Evolutionary conservation across 2,329 filamentous ascomycete species (phyloP), one percentile per base, ranked within the genome.

Genomic region (Coniosporium tulheliwenetii): DNA sequence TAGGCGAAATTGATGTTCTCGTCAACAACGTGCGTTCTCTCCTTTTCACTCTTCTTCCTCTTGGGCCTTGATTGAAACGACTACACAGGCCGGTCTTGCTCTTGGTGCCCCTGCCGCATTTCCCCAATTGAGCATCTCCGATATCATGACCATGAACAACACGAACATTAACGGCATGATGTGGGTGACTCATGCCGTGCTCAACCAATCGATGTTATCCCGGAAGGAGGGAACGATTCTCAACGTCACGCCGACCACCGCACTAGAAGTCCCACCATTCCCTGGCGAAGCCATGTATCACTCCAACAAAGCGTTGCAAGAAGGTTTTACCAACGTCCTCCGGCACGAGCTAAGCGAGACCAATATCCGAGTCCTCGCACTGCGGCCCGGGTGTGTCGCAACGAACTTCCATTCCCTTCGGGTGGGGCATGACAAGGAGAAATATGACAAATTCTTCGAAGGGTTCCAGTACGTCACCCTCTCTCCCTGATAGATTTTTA

Each of bases 161-260:
- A 70, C 66, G 0, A 70, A 71, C 43, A 59, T 70, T 43, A 62
- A 63, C 42, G 67, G 68, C 2, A 55, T 60, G 47, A 67, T 71
- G 61, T 66, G 59, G 37, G 58, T 58, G 1, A 61, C 66, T 0
- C 60, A 70, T 43, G 57, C 62, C 0, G 64, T 64, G 0, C 56
- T 70, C 2, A 70, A 69, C 36, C 50, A 53, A 3, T 56, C 54
- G 26, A 67, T 67, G 58, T 56, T 62, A 42, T 45, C 51, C 8
- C 50, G 54, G 0, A 60, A 60, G 29, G 42, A 45, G 10, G 66
- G 65, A 1, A 68, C 63, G 1, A 69, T 71, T 19, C 45, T 71
- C 1, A 71, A 70, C 44, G 51, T 70, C 10, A 66, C 68, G 0
- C 67, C 62, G 0, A 58, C 60, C 0, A 71, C 67, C 0, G 67